Percentiles rank a stretch among this genome's conserved stretches.
Evolutionary conservation across 352 stramenopile species (phyloP).

Genomic region (Poterioochromonas sp.): DNA sequence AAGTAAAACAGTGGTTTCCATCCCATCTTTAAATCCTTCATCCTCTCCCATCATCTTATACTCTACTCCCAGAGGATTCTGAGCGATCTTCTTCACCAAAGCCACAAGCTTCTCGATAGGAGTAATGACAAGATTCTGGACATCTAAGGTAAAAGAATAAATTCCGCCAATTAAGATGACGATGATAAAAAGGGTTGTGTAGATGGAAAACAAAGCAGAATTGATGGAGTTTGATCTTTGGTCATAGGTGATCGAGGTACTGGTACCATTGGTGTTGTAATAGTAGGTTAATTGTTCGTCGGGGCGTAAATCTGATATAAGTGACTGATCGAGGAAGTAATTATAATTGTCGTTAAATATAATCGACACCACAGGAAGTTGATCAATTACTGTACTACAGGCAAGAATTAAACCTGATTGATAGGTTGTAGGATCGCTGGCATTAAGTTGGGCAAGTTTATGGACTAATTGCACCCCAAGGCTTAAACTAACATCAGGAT

Average conservation of each 20-base stretch:
- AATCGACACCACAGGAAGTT: too few relatives aligned
- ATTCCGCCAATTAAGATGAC: too few relatives aligned
- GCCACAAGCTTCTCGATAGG: constrained; percentile 92
- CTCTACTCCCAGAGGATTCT: constrained; percentile 63
- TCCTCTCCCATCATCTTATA: constrained; percentile 49
- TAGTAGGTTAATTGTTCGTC: too few relatives aligned
- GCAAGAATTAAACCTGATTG: not conserved
- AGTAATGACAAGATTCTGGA: constrained; percentile 84
- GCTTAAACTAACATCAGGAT: not conserved
- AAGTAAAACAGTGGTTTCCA: constrained; percentile 88
- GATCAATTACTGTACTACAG: too few relatives aligned
- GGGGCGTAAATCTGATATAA: too few relatives aligned
- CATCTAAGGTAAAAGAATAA: constrained; percentile 51
- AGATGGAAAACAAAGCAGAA: too few relatives aligned
- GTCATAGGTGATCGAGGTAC: too few relatives aligned
- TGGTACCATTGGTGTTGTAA: too few relatives aligned
- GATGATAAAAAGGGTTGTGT: too few relatives aligned
- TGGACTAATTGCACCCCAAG: constrained; percentile 11
- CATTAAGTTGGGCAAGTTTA: not conserved
- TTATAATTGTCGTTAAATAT: too few relatives aligned
- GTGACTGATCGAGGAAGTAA: too few relatives aligned
- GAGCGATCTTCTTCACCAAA: constrained; percentile 55
- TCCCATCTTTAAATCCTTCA: constrained; percentile 53
- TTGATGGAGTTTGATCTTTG: too few relatives aligned
- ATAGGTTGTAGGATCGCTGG: not conserved